These are phyloP conservation scores for Agrocybe pediades DNA, from an alignment of 768 basidiomycete species.

Conservation along the genomic window DNA sequence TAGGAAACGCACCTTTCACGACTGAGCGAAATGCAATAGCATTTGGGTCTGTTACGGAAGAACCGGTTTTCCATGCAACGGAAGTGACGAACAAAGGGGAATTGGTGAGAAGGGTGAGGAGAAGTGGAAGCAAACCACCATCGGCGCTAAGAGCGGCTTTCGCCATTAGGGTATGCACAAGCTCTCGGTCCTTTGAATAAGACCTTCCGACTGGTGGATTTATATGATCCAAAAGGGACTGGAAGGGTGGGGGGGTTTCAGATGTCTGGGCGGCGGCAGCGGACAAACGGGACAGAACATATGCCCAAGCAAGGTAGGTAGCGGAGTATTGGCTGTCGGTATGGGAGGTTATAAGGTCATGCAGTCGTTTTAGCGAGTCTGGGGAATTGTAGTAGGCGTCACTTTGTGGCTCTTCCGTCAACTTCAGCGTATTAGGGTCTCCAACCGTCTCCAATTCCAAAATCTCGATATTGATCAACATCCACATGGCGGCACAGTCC, in stretches of 20 bases:
- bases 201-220: constrained; percentile 41
- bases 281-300: constrained; percentile 69
- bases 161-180: constrained; percentile 57
- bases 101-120: constrained; percentile 59
- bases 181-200: constrained; percentile 61
- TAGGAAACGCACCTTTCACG: constrained; percentile 64
- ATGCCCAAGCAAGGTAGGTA: constrained; percentile 83
- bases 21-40: constrained; percentile 80
- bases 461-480: constrained; percentile 77
- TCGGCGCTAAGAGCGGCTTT: constrained; percentile 58
- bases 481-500: constrained; percentile 75
- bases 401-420: constrained; percentile 45
- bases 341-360: constrained; percentile 64
- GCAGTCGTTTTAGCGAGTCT: constrained; percentile 62
- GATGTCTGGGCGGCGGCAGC: constrained; percentile 45
- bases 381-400: constrained; percentile 65
- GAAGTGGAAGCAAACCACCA: constrained; percentile 58
- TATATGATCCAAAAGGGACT: constrained; percentile 54
- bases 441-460: constrained; percentile 76
- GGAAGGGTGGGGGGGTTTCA: constrained; percentile 57
- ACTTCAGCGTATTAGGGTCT: constrained; percentile 51
- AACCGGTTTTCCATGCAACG: constrained; percentile 67
- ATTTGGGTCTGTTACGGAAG: constrained; percentile 73
- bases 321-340: constrained; percentile 66
- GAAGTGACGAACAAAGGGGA: constrained; percentile 80